A percentile compares a stretch with the other conserved stretches of the same genome.
phyloP scores from a whole-genome alignment of 768 basidiomycete genomes.

The Leccinum longicurvipes region DNA sequence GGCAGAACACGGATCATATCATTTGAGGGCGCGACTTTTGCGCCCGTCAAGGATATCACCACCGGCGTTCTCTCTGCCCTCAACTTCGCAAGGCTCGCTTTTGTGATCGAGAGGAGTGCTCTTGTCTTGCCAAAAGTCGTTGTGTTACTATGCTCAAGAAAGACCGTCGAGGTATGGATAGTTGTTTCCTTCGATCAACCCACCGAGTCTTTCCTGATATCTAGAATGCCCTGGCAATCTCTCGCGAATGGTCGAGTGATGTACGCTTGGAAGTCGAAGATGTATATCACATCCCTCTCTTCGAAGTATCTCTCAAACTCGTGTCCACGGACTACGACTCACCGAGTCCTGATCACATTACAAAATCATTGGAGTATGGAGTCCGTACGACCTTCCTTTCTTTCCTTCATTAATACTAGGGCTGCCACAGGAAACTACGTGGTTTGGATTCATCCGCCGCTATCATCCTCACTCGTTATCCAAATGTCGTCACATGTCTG shows the following conservation, averaged over 20 bases:
- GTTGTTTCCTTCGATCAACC: not conserved
- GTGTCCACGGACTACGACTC: constrained; percentile 34
- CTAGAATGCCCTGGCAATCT: constrained; percentile 54
- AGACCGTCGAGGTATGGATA: constrained; percentile 20
- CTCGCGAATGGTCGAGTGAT: constrained; percentile 43
- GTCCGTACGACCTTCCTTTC: not conserved
- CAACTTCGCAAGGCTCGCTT: constrained; percentile 52
- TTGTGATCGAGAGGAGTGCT: constrained; percentile 19
- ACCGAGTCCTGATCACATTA: constrained; percentile 35
- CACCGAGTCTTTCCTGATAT: not conserved
- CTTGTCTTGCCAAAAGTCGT: constrained; percentile 13
- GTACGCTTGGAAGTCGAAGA: constrained; percentile 51
- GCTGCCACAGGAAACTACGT: constrained; percentile 22
- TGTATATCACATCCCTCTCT: constrained; percentile 44
- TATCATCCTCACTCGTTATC: constrained; percentile 55
- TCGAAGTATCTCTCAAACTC: constrained; percentile 38
- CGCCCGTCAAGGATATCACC: constrained; percentile 27
- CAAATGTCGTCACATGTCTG: constrained; percentile 54
- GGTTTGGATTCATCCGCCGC: constrained; percentile 21
- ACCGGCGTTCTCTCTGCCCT: constrained; percentile 56
- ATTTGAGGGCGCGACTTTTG: constrained; percentile 42
- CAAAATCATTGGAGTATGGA: constrained; percentile 19
- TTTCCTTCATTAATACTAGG: constrained; percentile 1
- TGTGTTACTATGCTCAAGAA: constrained; percentile 6
- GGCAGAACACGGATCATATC: constrained; percentile 39